Percentiles rank a stretch among this genome's conserved stretches.
phyloP scores from a whole-genome alignment of 2,329 filamentous ascomycete genomes.

The Exophiala bonariae region DNA sequence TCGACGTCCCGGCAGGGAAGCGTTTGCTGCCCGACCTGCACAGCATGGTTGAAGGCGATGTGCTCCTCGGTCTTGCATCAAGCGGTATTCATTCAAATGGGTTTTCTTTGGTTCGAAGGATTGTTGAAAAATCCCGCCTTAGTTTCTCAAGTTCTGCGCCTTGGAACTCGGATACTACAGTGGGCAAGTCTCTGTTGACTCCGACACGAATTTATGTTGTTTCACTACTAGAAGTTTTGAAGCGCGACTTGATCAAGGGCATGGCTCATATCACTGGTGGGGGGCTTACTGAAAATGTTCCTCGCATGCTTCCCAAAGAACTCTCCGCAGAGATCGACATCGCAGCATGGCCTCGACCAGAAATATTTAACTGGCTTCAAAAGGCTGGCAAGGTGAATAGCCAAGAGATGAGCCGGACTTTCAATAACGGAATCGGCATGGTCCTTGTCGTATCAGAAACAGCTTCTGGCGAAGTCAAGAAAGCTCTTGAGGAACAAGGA shows the following conservation, averaged over 20 bases:
- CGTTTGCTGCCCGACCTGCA: conserved; percentile 73
- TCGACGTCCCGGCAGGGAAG: conserved; percentile 54
- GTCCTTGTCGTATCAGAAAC: conserved; percentile 73
- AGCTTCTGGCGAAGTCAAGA: conserved; percentile 61
- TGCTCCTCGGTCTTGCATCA: conserved; percentile 81
- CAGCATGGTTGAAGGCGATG: conserved; percentile 77
- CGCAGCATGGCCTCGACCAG: conserved; percentile 70
- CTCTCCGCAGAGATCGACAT: conserved; percentile 82
- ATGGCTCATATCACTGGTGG: conserved; percentile 97
- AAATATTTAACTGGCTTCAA: conserved; percentile 87
- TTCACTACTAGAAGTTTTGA: conserved; percentile 66
- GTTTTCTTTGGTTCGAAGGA: conserved; percentile 92
- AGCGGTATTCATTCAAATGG: conserved; percentile 94
- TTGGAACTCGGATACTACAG: conserved; percentile 60
- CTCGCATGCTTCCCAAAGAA: conserved; percentile 79
- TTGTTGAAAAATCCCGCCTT: conserved; percentile 72
- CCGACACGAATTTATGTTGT: conserved; percentile 95
- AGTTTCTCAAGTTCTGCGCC: conserved; percentile 72
- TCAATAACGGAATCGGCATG: conserved; percentile 96
- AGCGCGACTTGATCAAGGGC: conserved; percentile 73
- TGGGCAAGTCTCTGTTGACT: conserved; percentile 78
- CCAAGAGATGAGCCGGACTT: conserved; percentile 83
- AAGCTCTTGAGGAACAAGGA: conserved; percentile 63
- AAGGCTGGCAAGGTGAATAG: conserved; percentile 61
- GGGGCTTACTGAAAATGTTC: conserved; percentile 89